These are phyloP conservation scores for Ascochyta fabae DNA, from an alignment of 2,329 filamentous ascomycete species.

Conservation along the genomic window DNA sequence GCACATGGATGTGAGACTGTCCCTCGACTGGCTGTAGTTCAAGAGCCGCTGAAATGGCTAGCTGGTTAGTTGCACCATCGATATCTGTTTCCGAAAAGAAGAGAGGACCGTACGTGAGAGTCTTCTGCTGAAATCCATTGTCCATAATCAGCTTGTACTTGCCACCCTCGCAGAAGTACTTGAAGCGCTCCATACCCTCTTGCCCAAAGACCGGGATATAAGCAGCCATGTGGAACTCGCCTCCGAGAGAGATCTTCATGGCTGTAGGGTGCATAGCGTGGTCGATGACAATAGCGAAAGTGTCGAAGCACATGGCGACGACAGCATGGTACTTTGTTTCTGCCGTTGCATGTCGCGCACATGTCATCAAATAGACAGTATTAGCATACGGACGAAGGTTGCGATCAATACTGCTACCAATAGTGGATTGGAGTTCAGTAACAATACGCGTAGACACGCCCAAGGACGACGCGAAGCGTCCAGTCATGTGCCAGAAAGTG, in stretches of 20 bases:
- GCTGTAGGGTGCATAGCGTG: conserved; percentile 2
- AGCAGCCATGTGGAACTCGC: neutral
- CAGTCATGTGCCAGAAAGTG: neutral
- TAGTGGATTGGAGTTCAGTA: neutral
- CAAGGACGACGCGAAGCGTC: neutral
- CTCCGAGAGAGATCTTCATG: neutral
- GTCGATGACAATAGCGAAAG: conserved; percentile 9
- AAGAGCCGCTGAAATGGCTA: conserved; percentile 2
- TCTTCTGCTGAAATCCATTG: neutral
- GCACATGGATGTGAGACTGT: neutral
- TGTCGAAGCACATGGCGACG: conserved; percentile 10
- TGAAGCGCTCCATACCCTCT: neutral
- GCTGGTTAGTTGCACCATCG: neutral
- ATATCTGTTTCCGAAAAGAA: conserved; percentile 2
- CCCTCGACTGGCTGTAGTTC: neutral
- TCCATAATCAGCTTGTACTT: conserved; percentile 2
- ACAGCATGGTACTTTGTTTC: conserved; percentile 9
- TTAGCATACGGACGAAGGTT: neutral
- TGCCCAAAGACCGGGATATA: neutral
- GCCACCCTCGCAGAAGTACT: neutral
- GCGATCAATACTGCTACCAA: neutral
- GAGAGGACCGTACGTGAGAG: neutral
- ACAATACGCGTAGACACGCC: neutral
- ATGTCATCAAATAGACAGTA: neutral
- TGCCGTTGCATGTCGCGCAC: neutral